phyloP scores from a whole-genome alignment of 2,329 filamentous ascomycete species.

The Paecilomyces fulvus region DNA sequence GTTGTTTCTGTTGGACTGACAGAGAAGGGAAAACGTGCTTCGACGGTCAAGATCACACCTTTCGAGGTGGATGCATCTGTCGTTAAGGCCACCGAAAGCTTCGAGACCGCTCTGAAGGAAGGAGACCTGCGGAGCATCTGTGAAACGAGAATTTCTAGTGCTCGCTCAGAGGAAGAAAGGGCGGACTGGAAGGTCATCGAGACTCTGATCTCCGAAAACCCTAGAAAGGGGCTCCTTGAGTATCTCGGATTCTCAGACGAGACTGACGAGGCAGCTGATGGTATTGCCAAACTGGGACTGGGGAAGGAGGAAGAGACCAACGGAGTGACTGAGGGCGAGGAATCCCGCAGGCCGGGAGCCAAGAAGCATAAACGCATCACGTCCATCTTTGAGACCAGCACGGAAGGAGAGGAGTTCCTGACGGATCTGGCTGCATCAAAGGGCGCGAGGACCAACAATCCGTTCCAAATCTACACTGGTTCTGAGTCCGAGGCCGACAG shows the following conservation, averaged over 20 bases:
- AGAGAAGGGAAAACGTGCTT: slow-evolving; percentile 57
- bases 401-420: slow-evolving; percentile 76
- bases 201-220: slow-evolving; percentile 74
- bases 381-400: slow-evolving; percentile 69
- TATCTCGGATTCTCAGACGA: slow-evolving; percentile 75
- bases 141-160: slow-evolving; percentile 64
- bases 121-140: slow-evolving; percentile 75
- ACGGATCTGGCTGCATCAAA: slow-evolving; percentile 79
- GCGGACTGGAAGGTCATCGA: slow-evolving; percentile 94
- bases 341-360: slow-evolving; percentile 37
- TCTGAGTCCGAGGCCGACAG: slow-evolving; percentile 79
- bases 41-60: slow-evolving; percentile 74
- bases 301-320: slow-evolving; percentile 35
- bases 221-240: slow-evolving; percentile 76
- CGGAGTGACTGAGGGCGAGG: slow-evolving; percentile 36
- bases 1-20: slow-evolving; percentile 63
- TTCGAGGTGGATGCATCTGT: slow-evolving; percentile 83
- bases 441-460: slow-evolving; percentile 85
- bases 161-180: slow-evolving; percentile 82
- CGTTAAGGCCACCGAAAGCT: slow-evolving; percentile 73
- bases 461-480: slow-evolving; percentile 81
- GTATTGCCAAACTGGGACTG: slow-evolving; percentile 34
- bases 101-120: slow-evolving; percentile 70
- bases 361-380: slow-evolving; percentile 59
- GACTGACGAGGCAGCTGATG: slow-evolving; percentile 43